Conservation (phyloP, 1,139 yeast genomes). For the Lodderomyces metapsilosis region DNA sequence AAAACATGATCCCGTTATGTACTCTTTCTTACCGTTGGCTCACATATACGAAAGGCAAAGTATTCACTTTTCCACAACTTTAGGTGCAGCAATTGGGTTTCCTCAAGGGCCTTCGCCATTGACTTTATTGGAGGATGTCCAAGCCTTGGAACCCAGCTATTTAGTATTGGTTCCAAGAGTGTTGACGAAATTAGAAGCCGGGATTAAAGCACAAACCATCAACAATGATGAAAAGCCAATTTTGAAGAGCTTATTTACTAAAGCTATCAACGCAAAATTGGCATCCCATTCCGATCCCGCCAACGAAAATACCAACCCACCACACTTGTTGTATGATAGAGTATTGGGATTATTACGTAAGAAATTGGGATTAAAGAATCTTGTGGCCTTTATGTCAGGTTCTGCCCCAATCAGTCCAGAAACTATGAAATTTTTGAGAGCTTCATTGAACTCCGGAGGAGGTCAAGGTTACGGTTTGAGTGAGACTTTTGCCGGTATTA, state of each 20-base stretch:
- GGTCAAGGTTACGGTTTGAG: slow-evolving; percentile 48
- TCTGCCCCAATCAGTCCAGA: slow-evolving; percentile 46
- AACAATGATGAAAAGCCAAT: slow-evolving; percentile 42
- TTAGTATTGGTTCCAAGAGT: slow-evolving; percentile 41
- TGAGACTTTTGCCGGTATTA: slow-evolving; percentile 45
- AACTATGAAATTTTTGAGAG: slow-evolving; percentile 41
- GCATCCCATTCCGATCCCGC: slow-evolving; percentile 24
- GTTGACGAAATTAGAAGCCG: slow-evolving; percentile 42
- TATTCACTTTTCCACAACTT: slow-evolving; percentile 20
- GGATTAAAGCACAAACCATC: slow-evolving; percentile 43
- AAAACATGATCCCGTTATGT: slow-evolving; percentile 12
- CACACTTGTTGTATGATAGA: slow-evolving; percentile 33
- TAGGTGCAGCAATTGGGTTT: slow-evolving; percentile 37
- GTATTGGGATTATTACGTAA: slow-evolving; percentile 25
- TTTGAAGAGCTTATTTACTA: slow-evolving; percentile 23
- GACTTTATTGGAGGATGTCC: slow-evolving; percentile 39
- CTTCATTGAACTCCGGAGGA: slow-evolving; percentile 37
- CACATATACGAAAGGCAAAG: slow-evolving; percentile 60
- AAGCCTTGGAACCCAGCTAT: slow-evolving; percentile 32
- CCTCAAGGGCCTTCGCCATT: slow-evolving; percentile 41
- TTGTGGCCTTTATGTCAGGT: slow-evolving; percentile 31
- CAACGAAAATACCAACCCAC: slow-evolving; percentile 13
- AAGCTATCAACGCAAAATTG: slow-evolving; percentile 32
- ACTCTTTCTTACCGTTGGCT: slow-evolving; percentile 38
- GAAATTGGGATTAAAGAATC: slow-evolving; percentile 37